A percentile compares a stretch with the other conserved stretches of the same genome.
Conservation (phyloP, 2,329 filamentous ascomycete genomes). For the Leptographium galeiforme region DNA sequence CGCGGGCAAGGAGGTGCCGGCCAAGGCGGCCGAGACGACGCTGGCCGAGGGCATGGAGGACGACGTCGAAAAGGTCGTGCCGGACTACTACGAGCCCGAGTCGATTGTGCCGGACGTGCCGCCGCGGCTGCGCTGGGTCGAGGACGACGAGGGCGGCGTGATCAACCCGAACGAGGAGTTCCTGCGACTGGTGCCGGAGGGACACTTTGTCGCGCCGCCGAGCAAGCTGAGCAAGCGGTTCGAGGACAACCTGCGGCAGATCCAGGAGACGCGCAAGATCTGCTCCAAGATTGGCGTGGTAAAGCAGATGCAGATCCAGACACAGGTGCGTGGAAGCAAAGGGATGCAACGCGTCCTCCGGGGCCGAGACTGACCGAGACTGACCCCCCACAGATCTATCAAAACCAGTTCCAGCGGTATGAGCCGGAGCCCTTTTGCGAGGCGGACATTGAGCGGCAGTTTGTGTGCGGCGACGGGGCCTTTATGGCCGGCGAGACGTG, state of each 20-base stretch:
- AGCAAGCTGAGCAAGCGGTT: slow-evolving; percentile 67
- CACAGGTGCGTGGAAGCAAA: slow-evolving; percentile 61
- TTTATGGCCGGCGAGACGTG: slow-evolving; percentile 76
- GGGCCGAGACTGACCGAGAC: neutral
- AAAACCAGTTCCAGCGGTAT: slow-evolving; percentile 96
- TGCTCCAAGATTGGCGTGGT: slow-evolving; percentile 95
- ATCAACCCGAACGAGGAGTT: slow-evolving; percentile 81
- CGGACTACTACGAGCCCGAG: slow-evolving; percentile 87
- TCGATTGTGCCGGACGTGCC: slow-evolving; percentile 77
- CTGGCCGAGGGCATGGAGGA: slow-evolving; percentile 92
- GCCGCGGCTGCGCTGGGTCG: slow-evolving; percentile 68
- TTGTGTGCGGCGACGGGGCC: slow-evolving; percentile 76
- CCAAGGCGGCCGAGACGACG: slow-evolving; percentile 45
- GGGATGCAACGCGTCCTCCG: too few relatives aligned
- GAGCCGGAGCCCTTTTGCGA: slow-evolving; percentile 82
- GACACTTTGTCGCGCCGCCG: slow-evolving; percentile 61
- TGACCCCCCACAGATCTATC: slow-evolving; percentile 66
- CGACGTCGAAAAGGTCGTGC: slow-evolving; percentile 70
- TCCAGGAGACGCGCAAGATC: slow-evolving; percentile 92
- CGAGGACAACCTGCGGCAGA: slow-evolving; percentile 81
- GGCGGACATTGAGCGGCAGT: slow-evolving; percentile 74
- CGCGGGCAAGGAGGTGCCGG: slow-evolving; percentile 16
- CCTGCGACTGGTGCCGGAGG: slow-evolving; percentile 60
- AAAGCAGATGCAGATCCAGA: slow-evolving; percentile 98
- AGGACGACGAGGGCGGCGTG: slow-evolving; percentile 78